Evolutionary conservation across 129 eudicot species (phyloP), one percentile per base, ranked within the genome.

Genomic region (Saposhnikovia divaricata): DNA sequence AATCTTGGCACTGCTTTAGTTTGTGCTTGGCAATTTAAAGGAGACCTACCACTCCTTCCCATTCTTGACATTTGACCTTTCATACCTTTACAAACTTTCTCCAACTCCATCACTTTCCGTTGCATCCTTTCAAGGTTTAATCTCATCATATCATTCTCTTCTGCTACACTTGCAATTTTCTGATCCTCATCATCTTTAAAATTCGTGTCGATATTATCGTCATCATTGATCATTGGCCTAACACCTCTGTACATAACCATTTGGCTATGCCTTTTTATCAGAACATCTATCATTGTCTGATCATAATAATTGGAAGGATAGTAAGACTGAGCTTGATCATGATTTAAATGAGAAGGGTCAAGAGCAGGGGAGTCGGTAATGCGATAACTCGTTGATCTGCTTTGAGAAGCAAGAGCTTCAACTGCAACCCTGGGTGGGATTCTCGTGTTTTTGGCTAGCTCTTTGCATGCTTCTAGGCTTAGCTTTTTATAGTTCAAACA

Each of bases 41-140:
- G 40, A 27, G 78, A 23, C 59, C 40, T 73, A 4, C 77, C 77
- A 83, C 66, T 68, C 83, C 85, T 88, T 45, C 46, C 92, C 92
- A 93, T 84, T 78, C 78, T 93, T 3, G 96, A 79, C 96, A 89
- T 93, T 77, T 91, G 97, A 74, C 91, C 91, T 78, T 88, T 91
- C 98, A 93, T 93, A 71, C 91, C 89, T 77, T 88, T 84, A 78
- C 98, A 91, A 76, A 89, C 82, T 44, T 93, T 93, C 85, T 93
- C 98, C 90, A 93, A 80, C 46, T 93, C 98, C 75, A 91, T 88
- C 46, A 93, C 98, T 77, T 91, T 87, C 91, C 88, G 88, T 83
- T 91, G 93, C 98, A 93, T 93, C 71, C 77, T 88, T 82, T 91
- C 87, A 42, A 93, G 79, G 81, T 93, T 87, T 31, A 87, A 43